These are phyloP conservation scores for Cryphonectria carpinicola DNA, from an alignment of 2,329 filamentous ascomycete species.

Conservation along the genomic window DNA sequence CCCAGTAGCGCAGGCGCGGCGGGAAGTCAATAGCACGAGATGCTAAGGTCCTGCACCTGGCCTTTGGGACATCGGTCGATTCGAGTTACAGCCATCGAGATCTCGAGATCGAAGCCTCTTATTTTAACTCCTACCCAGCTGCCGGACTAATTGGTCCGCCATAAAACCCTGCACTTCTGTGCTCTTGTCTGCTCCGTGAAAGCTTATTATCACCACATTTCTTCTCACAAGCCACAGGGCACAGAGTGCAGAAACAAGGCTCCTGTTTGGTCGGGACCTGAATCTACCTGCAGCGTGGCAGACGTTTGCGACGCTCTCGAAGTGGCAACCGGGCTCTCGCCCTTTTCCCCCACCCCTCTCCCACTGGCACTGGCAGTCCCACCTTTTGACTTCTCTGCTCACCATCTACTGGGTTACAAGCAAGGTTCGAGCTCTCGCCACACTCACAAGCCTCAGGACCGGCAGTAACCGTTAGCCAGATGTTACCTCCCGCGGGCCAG, in stretches of 20 bases:
- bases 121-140: background rate
- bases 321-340: background rate
- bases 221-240: background rate
- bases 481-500: slow-evolving; percentile 24
- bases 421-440: slow-evolving; percentile 25
- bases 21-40: background rate
- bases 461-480: slow-evolving; percentile 27
- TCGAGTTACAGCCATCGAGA: slow-evolving; percentile 5
- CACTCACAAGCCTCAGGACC: slow-evolving; percentile 25
- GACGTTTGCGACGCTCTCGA: background rate
- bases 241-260: background rate
- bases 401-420: background rate
- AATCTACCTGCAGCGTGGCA: background rate
- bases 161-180: background rate
- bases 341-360: background rate
- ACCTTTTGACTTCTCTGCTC: background rate
- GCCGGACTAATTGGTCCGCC: slow-evolving; percentile 10
- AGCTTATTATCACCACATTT: background rate
- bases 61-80: slow-evolving; percentile 5
- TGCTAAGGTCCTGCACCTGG: background rate
- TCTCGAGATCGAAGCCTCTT: slow-evolving; percentile 1
- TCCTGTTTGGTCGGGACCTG: background rate
- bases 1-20: background rate
- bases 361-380: background rate
- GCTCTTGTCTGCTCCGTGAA: background rate